Base-by-base conservation (phyloP, 352 stramenopile genomes). In the Globisporangium parvum region DNA sequence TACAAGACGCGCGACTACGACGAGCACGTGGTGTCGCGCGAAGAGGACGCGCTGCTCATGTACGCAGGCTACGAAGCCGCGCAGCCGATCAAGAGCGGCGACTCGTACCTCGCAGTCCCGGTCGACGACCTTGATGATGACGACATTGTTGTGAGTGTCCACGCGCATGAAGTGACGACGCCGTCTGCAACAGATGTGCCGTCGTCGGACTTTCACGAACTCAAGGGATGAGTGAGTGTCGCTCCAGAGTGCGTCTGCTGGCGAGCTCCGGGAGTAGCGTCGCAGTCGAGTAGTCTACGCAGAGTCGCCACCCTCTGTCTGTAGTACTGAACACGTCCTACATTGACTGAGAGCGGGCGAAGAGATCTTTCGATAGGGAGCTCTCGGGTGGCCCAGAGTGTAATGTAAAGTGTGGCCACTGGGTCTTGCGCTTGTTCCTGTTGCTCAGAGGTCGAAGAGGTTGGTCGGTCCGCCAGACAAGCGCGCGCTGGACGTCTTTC, bases 1-100 rank as follows among this genome's bases (percentile, higher is more conserved):
- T 98, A 98, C 70, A 78, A 96, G 64, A 65, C 67, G 17, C 79
- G 80, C 42, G 79, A 88, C 56, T 88, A 91, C 53, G 75, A 89
- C 50, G 73, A 88, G 57, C 77, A 86, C 60, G 65, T 85, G 14
- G 71, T 83, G 20, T 83, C 76, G 28, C 65, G 66, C 24, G 75
- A 85, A 26, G 53, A 77, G 23, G 71, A 85, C 49, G 70, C 78
- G 11, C 46, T 87, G 59, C 57, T 85, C 3, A 67, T 74, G 35
- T 77, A 81, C 39, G 67, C 69, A 20, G 70, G 67, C 28, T 63
- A 63, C 51, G 50, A 63, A 20, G 44, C 20, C 9, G 50, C 45
- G 31, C 56, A 62, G 35, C 57, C 57, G 6, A 14, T 63, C 21
- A 57, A 50, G 51, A 57, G 49, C 24, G 42, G 50, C 17, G 57